These are phyloP conservation scores for Emergomyces pasteurianus DNA, from an alignment of 2,329 filamentous ascomycete genomes.

Conservation along the genomic window DNA sequence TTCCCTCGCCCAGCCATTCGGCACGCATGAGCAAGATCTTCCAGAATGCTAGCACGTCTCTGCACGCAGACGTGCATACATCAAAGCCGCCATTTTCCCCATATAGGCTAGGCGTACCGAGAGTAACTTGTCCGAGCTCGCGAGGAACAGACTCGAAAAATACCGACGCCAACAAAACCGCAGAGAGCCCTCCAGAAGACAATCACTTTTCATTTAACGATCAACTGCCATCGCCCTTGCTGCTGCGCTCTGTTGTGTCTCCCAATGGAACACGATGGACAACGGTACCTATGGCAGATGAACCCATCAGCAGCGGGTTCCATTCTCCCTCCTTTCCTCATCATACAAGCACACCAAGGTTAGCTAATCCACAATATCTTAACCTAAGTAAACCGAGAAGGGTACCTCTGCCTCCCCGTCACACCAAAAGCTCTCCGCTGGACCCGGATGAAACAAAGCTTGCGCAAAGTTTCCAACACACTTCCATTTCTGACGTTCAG, in stretches of 20 bases:
- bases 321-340: background rate
- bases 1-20: background rate
- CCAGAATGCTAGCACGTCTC: background rate
- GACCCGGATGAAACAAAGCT: background rate
- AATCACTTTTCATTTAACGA: background rate
- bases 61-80: background rate
- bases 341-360: background rate
- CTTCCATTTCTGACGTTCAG: slow-evolving; percentile 1
- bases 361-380: background rate
- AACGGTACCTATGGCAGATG: background rate
- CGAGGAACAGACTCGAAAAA: background rate
- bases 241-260: background rate
- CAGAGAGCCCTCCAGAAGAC: background rate
- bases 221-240: background rate
- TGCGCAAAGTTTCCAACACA: background rate
- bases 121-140: background rate
- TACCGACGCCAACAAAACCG: background rate
- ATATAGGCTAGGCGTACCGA: background rate
- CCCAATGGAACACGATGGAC: slow-evolving; percentile 1
- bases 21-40: background rate
- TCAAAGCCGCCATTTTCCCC: background rate
- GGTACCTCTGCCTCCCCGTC: background rate
- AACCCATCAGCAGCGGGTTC: background rate
- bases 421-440: background rate
- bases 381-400: background rate